Base-by-base conservation (phyloP, 2,329 filamentous ascomycete genomes). In the Fusarium paranaense region DNA sequence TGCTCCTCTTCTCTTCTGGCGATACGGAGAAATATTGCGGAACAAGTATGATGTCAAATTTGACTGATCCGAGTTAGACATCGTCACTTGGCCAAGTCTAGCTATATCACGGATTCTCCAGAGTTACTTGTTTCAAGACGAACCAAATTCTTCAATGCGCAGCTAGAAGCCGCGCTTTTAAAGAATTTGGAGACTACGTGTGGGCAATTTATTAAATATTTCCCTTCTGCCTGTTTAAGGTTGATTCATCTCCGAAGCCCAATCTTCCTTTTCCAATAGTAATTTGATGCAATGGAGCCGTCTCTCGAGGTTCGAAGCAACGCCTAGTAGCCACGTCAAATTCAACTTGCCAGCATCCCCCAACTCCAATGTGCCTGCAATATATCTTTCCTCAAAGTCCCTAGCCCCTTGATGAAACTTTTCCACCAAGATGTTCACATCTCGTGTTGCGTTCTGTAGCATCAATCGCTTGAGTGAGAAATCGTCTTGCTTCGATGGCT, bases 331-430 rank as follows among this genome's bases (percentile, higher is more conserved):
- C 66, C 66, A 69, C 5, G 56, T 65, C 54, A 70, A 7, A 32
- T 69, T 70, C 1, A 70, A 32, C 3, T 70, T 69, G 1, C 67
- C 66, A 0, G 66, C 62, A 3, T 65, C 67, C 1, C 60, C 67
- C 11, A 69, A 27, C 4, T 60, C 62, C 1, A 70, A 32, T 5
- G 45, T 61, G 2, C 66, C 60, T 0, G 27, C 37, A 2, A 16
- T 56, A 2, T 37, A 42, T 13, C 66, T 65, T 6, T 69, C 37
- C 27, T 70, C 60, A 30, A 70, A 65, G 2, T 32, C 38, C 5
- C 14, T 57, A 1, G 67, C 66, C 0, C 60, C 62, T 2, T 65
- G 6, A 20, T 70, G 45, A 2, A 65, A 45, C 3, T 22, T 20
- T 10, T 50, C 33, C 0, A 69, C 60, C 1, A 47, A 65, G 0